Evolutionary conservation across 352 stramenopile species (phyloP).

Genomic region (Globisporangium uncinulatum): DNA sequence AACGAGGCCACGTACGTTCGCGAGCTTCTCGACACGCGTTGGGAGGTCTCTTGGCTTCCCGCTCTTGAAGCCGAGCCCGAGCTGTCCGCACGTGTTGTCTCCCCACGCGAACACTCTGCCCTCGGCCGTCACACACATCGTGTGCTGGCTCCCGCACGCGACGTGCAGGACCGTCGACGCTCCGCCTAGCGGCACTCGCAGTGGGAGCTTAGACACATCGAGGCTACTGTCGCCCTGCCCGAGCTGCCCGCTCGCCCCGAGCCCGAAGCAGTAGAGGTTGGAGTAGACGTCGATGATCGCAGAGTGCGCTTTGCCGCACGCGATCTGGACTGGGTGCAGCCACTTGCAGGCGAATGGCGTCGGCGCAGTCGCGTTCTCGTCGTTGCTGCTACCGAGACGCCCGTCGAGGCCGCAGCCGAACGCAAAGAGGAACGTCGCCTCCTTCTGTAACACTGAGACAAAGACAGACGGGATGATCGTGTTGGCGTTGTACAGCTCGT

Average conservation of each 20-base stretch:
- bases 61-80: slow-evolving; percentile 35
- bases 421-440: slow-evolving; percentile 65
- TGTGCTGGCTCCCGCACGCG: slow-evolving; percentile 56
- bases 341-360: slow-evolving; percentile 55
- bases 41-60: slow-evolving; percentile 26
- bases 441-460: slow-evolving; percentile 62
- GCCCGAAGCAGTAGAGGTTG: slow-evolving; percentile 70
- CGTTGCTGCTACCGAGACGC: slow-evolving; percentile 40
- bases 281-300: slow-evolving; percentile 72
- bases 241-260: slow-evolving; percentile 38
- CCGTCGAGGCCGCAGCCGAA: slow-evolving; percentile 60
- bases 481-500: slow-evolving; percentile 38
- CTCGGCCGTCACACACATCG: slow-evolving; percentile 50
- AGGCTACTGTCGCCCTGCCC: slow-evolving; percentile 50
- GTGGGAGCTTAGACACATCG: slow-evolving; percentile 48
- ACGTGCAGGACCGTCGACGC: slow-evolving; percentile 40
- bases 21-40: slow-evolving; percentile 44
- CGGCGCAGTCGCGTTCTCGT: slow-evolving; percentile 38
- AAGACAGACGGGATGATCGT: slow-evolving; percentile 56
- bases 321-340: slow-evolving; percentile 63
- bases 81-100: slow-evolving; percentile 55
- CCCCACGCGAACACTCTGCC: slow-evolving; percentile 59
- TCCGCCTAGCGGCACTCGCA: slow-evolving; percentile 36
- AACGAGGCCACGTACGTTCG: slow-evolving; percentile 33
- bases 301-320: slow-evolving; percentile 60